These are phyloP conservation scores for Russula emetica DNA, from an alignment of 768 basidiomycete genomes.

Conservation along the genomic window DNA sequence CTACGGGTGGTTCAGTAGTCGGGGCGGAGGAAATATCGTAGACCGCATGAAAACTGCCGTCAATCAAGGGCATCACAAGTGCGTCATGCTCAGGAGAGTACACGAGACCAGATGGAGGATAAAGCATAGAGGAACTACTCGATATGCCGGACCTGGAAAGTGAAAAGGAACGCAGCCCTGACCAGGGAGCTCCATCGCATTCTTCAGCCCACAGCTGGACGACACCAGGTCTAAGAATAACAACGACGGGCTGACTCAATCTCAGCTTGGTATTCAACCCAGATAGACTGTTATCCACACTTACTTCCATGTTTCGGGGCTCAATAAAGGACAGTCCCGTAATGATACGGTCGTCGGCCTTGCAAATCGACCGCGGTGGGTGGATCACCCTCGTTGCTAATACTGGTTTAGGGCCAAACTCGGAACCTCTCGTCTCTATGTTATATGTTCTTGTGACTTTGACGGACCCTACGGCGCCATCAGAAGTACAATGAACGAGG, in stretches of 20 bases:
- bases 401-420: conserved; percentile 37
- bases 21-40: conserved; percentile 49
- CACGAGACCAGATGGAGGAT: conserved; percentile 54
- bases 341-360: conserved; percentile 42
- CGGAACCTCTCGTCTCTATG: conserved; percentile 28
- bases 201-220: conserved; percentile 53
- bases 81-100: conserved; percentile 50
- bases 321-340: conserved; percentile 58
- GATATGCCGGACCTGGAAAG: conserved; percentile 49
- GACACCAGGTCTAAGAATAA: conserved; percentile 42
- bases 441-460: conserved; percentile 48
- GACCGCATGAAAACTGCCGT: conserved; percentile 67
- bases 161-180: conserved; percentile 44
- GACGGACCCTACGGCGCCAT: conserved; percentile 56
- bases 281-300: background rate
- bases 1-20: conserved; percentile 35
- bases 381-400: conserved; percentile 26
- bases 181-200: conserved; percentile 40
- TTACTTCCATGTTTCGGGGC: conserved; percentile 27
- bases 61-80: conserved; percentile 56
- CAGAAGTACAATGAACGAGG: conserved; percentile 55
- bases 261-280: background rate
- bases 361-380: conserved; percentile 20
- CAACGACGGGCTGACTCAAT: conserved; percentile 13
- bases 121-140: conserved; percentile 54